Conservation (phyloP, 2,329 filamentous ascomycete genomes). For the Westerdykella sp. region DNA sequence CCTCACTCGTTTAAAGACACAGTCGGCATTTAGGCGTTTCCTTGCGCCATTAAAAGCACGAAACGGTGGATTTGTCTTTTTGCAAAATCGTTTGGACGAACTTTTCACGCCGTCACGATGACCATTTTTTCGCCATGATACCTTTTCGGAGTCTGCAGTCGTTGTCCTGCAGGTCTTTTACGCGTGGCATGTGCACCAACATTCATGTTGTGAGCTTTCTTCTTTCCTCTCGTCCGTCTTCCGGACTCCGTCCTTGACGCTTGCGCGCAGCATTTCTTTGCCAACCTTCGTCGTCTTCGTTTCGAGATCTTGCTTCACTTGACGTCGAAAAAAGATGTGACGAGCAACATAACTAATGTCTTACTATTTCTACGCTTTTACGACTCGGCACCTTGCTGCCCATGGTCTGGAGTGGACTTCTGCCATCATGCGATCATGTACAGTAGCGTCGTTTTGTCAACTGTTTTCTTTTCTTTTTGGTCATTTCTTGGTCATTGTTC, state of each 20-base stretch:
- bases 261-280: slow-evolving; percentile 16
- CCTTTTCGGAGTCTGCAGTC: slow-evolving; percentile 30
- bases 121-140: slow-evolving; percentile 28
- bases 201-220: slow-evolving; percentile 17
- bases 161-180: slow-evolving; percentile 26
- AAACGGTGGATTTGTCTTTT: slow-evolving; percentile 36
- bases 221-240: slow-evolving; percentile 6
- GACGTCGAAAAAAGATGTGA: slow-evolving; percentile 21
- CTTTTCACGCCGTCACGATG: slow-evolving; percentile 36
- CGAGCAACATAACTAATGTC: no score
- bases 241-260: slow-evolving; percentile 6
- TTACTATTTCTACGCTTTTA: neutral
- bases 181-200: slow-evolving; percentile 23
- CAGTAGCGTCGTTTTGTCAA: slow-evolving; percentile 22
- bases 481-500: slow-evolving; percentile 3
- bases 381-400: slow-evolving; percentile 13
- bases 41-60: slow-evolving; percentile 33
- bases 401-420: slow-evolving; percentile 2
- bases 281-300: slow-evolving; percentile 9
- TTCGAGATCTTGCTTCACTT: slow-evolving; percentile 24
- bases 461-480: slow-evolving; percentile 2
- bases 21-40: slow-evolving; percentile 39
- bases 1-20: slow-evolving; percentile 41
- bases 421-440: slow-evolving; percentile 23
- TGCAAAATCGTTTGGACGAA: slow-evolving; percentile 32